Percentiles rank a stretch among this genome's conserved stretches.
Evolutionary conservation across 192 early-diverging fungal species (phyloP).

Genomic region (Backusella macrospora): DNA sequence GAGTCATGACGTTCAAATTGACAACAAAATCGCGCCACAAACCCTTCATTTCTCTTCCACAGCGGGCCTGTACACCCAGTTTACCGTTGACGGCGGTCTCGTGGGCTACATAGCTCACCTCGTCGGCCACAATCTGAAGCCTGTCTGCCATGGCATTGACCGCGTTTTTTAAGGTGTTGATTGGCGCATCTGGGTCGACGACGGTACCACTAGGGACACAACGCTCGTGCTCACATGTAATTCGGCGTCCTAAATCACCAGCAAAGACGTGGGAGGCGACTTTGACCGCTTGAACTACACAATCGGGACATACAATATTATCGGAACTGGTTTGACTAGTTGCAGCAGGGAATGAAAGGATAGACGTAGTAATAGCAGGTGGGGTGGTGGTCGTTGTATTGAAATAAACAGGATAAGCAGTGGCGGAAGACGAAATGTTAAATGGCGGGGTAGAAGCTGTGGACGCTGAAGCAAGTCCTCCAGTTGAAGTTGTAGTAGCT

Average conservation of each 20-base stretch:
- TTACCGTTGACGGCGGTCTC: conserved; percentile 74
- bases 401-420: conserved; percentile 33
- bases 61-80: conserved; percentile 66
- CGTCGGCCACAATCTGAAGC: conserved; percentile 55
- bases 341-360: conserved; percentile 24
- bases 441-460: conserved; percentile 27
- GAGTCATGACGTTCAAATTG: conserved; percentile 59
- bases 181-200: conserved; percentile 30
- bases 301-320: conserved; percentile 49
- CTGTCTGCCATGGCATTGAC: conserved; percentile 66
- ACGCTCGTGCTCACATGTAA: conserved; percentile 44
- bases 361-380: conserved; percentile 14
- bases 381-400: not conserved
- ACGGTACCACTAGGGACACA: conserved; percentile 27
- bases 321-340: conserved; percentile 25
- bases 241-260: conserved; percentile 49
- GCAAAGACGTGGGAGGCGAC: conserved; percentile 49
- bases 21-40: conserved; percentile 58
- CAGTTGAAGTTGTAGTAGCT: not conserved
- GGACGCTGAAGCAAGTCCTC: not conserved
- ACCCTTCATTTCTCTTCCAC: conserved; percentile 50
- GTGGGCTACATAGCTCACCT: conserved; percentile 69
- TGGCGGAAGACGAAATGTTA: conserved; percentile 29
- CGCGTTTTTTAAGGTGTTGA: conserved; percentile 48
- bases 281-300: conserved; percentile 49